phyloP scores from a whole-genome alignment of 2,329 filamentous ascomycete species.

The Beauveria sp. region DNA sequence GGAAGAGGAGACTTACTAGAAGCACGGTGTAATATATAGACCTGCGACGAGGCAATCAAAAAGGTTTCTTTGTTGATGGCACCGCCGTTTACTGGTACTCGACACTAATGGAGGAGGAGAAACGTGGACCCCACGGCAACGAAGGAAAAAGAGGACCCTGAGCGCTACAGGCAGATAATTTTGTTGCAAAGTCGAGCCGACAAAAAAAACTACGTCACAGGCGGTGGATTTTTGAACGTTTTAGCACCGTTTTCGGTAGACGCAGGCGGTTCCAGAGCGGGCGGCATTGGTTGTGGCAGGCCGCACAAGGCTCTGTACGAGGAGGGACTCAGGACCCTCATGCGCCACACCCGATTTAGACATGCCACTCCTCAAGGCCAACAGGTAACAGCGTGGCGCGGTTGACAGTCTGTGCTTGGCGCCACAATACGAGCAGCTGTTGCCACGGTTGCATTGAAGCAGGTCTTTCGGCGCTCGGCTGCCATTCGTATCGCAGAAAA shows the following conservation, averaged over 20 bases:
- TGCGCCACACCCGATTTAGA: not conserved
- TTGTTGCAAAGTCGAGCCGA: not conserved
- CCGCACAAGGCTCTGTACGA: not conserved
- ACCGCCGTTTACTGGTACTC: not conserved
- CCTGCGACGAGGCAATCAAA: not conserved
- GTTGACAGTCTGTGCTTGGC: not conserved
- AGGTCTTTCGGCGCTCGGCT: not conserved
- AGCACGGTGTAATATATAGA: not conserved
- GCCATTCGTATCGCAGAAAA: not conserved
- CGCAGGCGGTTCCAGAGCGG: not conserved
- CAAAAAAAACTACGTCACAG: not conserved
- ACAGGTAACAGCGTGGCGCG: too few relatives aligned
- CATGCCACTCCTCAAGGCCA: not conserved
- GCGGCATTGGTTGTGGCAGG: not conserved
- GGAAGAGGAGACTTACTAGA: not conserved
- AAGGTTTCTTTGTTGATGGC: not conserved
- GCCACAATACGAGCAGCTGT: not conserved
- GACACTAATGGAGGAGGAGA: not conserved
- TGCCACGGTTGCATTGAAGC: not conserved
- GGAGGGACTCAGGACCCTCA: not conserved
- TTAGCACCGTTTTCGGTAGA: not conserved
- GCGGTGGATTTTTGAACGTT: not conserved
- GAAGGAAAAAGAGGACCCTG: not conserved
- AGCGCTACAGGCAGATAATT: not conserved
- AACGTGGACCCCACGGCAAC: slow-evolving; percentile 1